These are phyloP conservation scores for Coniophora puteana DNA, from an alignment of 1,284 basidiomycete genomes.

Conservation along the genomic window DNA sequence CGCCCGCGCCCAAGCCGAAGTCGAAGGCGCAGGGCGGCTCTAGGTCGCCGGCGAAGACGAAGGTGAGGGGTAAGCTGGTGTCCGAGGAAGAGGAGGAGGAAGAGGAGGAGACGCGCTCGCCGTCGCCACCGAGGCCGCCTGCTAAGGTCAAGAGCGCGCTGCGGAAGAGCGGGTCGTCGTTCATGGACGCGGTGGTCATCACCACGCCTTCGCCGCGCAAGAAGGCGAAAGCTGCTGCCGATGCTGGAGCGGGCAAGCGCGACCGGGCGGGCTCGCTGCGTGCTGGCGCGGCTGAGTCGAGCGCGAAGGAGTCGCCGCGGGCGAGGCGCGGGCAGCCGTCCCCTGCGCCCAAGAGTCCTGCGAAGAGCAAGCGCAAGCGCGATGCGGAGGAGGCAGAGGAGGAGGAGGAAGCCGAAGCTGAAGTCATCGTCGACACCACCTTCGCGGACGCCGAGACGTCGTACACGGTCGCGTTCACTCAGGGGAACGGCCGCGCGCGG, in stretches of 20 bases:
- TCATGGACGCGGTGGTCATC: conserved; percentile 11
- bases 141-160: neutral
- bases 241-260: conserved; percentile 2
- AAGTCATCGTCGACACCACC: conserved; percentile 11
- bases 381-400: neutral
- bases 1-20: conserved; percentile 1
- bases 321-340: conserved; percentile 14
- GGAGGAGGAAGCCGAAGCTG: conserved; percentile 5
- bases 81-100: neutral
- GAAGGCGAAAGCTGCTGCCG: neutral
- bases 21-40: conserved; percentile 6
- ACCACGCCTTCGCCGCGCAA: conserved; percentile 5
- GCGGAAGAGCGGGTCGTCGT: conserved; percentile 3
- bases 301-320: conserved; percentile 15
- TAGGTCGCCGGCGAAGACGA: neutral
- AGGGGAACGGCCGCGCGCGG: conserved; percentile 32
- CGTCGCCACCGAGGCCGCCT: neutral
- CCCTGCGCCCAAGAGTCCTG: neutral
- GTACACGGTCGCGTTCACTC: conserved; percentile 1
- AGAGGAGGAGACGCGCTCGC: neutral
- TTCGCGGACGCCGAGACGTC: conserved; percentile 11
- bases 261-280: conserved; percentile 11
- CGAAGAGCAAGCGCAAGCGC: conserved; percentile 11
- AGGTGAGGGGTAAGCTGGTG: neutral
- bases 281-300: conserved; percentile 17